Evolutionary conservation across 805 yeast species (phyloP).

Genomic region (Yamadazyma tumulicola): DNA sequence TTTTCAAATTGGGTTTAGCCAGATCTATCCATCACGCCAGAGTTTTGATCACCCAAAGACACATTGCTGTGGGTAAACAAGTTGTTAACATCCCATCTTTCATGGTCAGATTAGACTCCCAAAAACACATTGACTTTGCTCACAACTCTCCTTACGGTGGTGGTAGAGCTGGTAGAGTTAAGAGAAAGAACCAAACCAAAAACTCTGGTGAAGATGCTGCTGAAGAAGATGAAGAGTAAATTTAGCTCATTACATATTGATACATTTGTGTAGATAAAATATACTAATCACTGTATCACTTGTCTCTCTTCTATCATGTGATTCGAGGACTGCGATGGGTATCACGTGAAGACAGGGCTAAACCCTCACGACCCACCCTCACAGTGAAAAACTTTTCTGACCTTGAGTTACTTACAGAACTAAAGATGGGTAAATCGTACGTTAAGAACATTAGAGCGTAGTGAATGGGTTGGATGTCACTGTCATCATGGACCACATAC

Average conservation of each 20-base stretch:
- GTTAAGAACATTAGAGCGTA: too few relatives aligned
- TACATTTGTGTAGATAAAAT: slow-evolving; percentile 11
- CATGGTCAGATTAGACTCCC: slow-evolving; percentile 99
- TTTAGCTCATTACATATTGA: slow-evolving; percentile 13
- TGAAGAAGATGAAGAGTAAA: slow-evolving; percentile 76
- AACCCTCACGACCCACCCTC: not conserved
- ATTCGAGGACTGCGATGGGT: slow-evolving; percentile 2
- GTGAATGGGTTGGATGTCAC: too few relatives aligned
- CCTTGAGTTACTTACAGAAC: slow-evolving; percentile 11
- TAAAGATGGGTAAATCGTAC: slow-evolving; percentile 38
- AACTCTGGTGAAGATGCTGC: slow-evolving; percentile 59
- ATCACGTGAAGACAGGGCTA: slow-evolving; percentile 4
- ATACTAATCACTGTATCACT: slow-evolving; percentile 4
- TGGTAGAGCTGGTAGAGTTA: slow-evolving; percentile 99
- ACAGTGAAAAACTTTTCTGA: slow-evolving; percentile 12
- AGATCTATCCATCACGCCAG: slow-evolving; percentile 99
- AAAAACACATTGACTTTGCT: slow-evolving; percentile 99
- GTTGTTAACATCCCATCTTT: slow-evolving; percentile 97
- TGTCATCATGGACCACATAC: too few relatives aligned
- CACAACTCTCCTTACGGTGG: slow-evolving; percentile 99
- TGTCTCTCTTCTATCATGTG: not conserved
- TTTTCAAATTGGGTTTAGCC: slow-evolving; percentile 98
- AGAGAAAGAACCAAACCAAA: slow-evolving; percentile 83
- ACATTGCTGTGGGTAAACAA: slow-evolving; percentile 99
- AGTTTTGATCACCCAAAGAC: slow-evolving; percentile 97